Evolutionary conservation across 2,329 filamentous ascomycete species (phyloP).

Genomic region (Rhynchosporium graminicola): DNA sequence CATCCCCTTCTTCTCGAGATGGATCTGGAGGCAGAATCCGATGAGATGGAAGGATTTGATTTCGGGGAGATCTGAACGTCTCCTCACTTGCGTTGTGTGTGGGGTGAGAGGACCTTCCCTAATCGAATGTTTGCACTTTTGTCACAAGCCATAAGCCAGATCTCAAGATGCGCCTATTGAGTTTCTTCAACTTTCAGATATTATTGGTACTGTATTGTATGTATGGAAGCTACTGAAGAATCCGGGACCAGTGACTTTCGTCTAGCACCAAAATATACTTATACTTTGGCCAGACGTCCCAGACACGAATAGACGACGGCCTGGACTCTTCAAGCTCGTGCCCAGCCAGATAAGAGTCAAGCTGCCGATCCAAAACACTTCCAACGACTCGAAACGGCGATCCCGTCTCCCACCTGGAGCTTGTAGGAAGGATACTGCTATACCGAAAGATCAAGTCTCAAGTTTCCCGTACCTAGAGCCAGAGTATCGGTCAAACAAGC

Average conservation of each 20-base stretch:
- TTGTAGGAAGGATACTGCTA: background rate
- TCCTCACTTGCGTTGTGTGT: background rate
- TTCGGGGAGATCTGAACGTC: background rate
- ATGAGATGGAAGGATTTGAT: background rate
- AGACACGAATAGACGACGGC: background rate
- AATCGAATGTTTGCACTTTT: slow-evolving; percentile 13
- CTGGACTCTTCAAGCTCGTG: background rate
- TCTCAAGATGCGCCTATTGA: background rate
- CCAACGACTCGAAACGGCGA: background rate
- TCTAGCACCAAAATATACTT: background rate
- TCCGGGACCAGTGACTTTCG: slow-evolving; percentile 10
- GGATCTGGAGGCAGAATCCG: background rate
- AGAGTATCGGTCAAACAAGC: background rate
- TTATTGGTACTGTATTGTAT: background rate
- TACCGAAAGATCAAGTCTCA: background rate
- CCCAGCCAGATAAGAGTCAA: no score
- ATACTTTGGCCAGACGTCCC: background rate
- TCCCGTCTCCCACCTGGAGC: background rate
- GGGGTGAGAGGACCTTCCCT: background rate
- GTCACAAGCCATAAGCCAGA: background rate
- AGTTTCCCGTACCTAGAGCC: background rate
- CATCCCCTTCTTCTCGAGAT: slow-evolving; percentile 2
- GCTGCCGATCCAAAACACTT: background rate
- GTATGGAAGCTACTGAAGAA: background rate
- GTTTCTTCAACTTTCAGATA: background rate